phyloP scores from a whole-genome alignment of 495 filamentous ascomycete genomes.

The Daldinia vernicosa region DNA sequence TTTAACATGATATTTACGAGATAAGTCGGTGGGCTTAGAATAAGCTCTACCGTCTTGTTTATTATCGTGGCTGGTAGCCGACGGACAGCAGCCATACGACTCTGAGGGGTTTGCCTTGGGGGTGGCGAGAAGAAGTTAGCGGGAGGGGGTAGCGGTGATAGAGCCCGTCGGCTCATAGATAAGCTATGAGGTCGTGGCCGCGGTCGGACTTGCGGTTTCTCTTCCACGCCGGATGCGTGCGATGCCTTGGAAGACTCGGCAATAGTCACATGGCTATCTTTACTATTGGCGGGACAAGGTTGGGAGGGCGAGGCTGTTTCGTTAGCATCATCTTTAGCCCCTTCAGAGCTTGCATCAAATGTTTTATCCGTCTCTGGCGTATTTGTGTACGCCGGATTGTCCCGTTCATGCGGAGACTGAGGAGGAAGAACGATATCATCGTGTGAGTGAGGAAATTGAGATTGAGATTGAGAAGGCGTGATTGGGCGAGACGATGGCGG shows the following conservation, averaged over 20 bases:
- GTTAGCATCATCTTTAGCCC: constrained; percentile 19
- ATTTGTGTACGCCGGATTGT: constrained; percentile 55
- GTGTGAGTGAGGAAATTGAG: constrained; percentile 46
- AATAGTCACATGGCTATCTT: constrained; percentile 12
- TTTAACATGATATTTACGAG: constrained; percentile 79
- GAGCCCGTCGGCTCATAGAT: constrained; percentile 64
- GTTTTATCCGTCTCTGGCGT: constrained; percentile 47
- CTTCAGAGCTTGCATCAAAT: constrained; percentile 23
- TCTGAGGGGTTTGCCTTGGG: constrained; percentile 42
- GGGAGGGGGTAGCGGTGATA: constrained; percentile 75
- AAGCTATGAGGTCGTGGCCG: constrained; percentile 44
- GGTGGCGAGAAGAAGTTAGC: constrained; percentile 70
- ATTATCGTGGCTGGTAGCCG: constrained; percentile 73
- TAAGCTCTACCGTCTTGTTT: constrained; percentile 75
- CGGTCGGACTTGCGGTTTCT: constrained; percentile 21
- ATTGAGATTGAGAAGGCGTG: constrained; percentile 48
- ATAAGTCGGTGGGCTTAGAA: constrained; percentile 78
- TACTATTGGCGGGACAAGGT: constrained; percentile 9
- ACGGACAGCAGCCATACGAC: constrained; percentile 53
- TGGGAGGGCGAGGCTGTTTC: constrained; percentile 18
- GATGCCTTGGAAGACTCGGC: constrained; percentile 8
- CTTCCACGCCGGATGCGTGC: constrained; percentile 26
- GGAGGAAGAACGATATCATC: constrained; percentile 46
- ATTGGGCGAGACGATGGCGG: constrained; percentile 54
- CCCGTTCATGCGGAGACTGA: constrained; percentile 43